A percentile compares a stretch with the other conserved stretches of the same genome.
Evolutionary conservation across 1,139 yeast species (phyloP).

Genomic region (Yamadazyma atmosphaerica): DNA sequence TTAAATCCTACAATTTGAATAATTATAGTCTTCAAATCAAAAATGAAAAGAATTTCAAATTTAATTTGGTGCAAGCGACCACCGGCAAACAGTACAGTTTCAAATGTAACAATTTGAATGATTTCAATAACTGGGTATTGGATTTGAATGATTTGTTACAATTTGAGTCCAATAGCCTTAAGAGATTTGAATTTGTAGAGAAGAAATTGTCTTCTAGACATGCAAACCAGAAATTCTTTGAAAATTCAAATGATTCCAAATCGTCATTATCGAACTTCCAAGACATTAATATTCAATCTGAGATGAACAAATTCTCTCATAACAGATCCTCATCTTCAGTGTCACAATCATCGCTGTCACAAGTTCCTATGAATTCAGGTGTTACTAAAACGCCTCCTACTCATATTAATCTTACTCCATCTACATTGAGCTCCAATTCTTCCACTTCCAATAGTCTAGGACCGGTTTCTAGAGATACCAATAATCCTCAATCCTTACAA

Average conservation of each 20-base stretch:
- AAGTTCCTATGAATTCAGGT: neutral
- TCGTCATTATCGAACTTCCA: neutral
- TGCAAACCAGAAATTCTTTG: conserved; percentile 3
- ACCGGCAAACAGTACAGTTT: conserved; percentile 36
- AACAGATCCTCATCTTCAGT: neutral
- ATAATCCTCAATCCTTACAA: conserved; percentile 9
- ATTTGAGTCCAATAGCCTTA: conserved; percentile 35
- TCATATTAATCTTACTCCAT: conserved; percentile 1
- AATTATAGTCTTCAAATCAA: conserved; percentile 35
- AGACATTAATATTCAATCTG: neutral
- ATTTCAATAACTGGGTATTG: conserved; percentile 36
- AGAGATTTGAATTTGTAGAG: conserved; percentile 37
- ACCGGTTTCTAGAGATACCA: neutral
- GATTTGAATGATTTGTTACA: conserved; percentile 42
- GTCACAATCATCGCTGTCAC: neutral
- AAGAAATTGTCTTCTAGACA: conserved; percentile 18
- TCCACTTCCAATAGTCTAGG: neutral
- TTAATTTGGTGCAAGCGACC: conserved; percentile 31
- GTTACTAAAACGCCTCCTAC: neutral
- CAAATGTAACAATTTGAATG: conserved; percentile 34
- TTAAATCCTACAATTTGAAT: conserved; percentile 45
- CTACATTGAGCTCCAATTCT: neutral
- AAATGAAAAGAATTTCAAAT: conserved; percentile 36
- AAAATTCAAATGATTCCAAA: neutral
- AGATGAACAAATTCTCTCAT: neutral